Evolutionary conservation across 169 alveolate species (phyloP).

Genomic region (Cryptosporidium canis): DNA sequence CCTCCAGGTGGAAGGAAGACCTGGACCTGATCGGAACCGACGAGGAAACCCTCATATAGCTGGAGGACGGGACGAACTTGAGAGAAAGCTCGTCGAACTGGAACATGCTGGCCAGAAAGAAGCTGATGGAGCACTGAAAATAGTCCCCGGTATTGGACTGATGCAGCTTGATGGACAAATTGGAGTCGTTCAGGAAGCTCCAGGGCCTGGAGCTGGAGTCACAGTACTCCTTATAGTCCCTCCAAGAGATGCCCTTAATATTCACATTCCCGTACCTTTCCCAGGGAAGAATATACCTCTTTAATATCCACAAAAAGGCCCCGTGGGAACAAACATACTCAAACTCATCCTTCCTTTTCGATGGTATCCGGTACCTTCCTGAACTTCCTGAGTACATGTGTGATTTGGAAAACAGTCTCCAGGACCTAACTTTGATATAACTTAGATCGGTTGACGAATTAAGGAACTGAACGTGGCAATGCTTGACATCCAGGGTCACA

Average conservation of each 20-base stretch:
- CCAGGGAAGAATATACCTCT: conserved; percentile 55
- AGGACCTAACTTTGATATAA: conserved; percentile 41
- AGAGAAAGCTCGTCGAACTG: conserved; percentile 5
- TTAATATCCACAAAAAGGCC: conserved; percentile 7
- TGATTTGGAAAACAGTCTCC: conserved; percentile 58
- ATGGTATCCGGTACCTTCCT: conserved; percentile 42
- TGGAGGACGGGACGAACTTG: conserved; percentile 25
- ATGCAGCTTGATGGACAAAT: conserved; percentile 18
- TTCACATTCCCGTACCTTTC: not conserved
- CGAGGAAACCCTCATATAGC: conserved; percentile 27
- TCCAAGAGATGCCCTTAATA: conserved; percentile 6
- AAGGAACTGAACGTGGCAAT: conserved; percentile 50
- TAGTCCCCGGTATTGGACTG: conserved; percentile 40
- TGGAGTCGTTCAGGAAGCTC: conserved; percentile 15
- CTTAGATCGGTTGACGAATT: conserved; percentile 25
- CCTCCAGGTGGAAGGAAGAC: conserved; percentile 18
- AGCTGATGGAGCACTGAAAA: conserved; percentile 42
- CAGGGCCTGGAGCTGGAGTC: conserved; percentile 40
- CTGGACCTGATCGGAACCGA: conserved; percentile 8
- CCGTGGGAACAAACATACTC: conserved; percentile 34
- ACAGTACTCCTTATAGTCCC: conserved; percentile 25
- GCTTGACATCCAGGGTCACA: conserved; percentile 32
- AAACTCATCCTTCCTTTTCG: not conserved
- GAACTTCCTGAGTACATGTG: conserved; percentile 15
- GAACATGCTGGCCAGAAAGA: conserved; percentile 19